Evolutionary conservation across 805 yeast species (phyloP).

Genomic region (Candida boleticola): DNA sequence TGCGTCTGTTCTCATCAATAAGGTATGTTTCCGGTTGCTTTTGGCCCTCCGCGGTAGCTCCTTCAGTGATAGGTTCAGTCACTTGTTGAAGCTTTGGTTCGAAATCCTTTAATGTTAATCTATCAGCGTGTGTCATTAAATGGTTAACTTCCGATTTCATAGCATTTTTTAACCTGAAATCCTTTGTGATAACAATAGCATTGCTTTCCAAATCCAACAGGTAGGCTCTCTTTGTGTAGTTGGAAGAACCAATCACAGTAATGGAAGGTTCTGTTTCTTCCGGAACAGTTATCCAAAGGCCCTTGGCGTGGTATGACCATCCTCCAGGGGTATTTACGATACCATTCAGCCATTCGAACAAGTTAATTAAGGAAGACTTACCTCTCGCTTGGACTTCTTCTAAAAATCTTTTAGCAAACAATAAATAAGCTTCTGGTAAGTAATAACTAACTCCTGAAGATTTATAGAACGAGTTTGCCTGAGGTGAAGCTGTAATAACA

Average conservation of each 20-base stretch:
- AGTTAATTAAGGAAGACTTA: conserved; percentile 45
- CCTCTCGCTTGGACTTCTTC: conserved; percentile 44
- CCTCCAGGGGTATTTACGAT: conserved; percentile 77
- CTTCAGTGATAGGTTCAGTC: conserved; percentile 1
- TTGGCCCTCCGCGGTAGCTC: conserved; percentile 1
- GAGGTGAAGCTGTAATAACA: conserved; percentile 88
- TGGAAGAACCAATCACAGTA: conserved; percentile 88
- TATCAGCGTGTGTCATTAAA: conserved; percentile 50
- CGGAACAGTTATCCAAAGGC: conserved; percentile 77
- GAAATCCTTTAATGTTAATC: conserved; percentile 61
- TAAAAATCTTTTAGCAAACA: conserved; percentile 69
- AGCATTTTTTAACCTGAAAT: conserved; percentile 50
- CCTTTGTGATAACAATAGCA: conserved; percentile 73
- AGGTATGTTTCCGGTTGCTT: conserved; percentile 19
- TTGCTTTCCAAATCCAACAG: conserved; percentile 85
- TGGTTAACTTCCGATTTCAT: conserved; percentile 67
- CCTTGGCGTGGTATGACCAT: conserved; percentile 98
- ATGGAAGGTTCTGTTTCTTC: conserved; percentile 59
- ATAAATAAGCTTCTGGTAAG: conserved; percentile 83
- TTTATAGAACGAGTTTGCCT: conserved; percentile 89
- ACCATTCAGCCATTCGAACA: conserved; percentile 88
- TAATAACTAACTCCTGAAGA: conserved; percentile 78
- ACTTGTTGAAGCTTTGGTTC: conserved; percentile 25
- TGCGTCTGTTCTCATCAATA: conserved; percentile 55
- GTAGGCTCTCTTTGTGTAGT: conserved; percentile 89